Conservation (phyloP, 768 basidiomycete genomes). For the Hysterangium stoloniferum region DNA sequence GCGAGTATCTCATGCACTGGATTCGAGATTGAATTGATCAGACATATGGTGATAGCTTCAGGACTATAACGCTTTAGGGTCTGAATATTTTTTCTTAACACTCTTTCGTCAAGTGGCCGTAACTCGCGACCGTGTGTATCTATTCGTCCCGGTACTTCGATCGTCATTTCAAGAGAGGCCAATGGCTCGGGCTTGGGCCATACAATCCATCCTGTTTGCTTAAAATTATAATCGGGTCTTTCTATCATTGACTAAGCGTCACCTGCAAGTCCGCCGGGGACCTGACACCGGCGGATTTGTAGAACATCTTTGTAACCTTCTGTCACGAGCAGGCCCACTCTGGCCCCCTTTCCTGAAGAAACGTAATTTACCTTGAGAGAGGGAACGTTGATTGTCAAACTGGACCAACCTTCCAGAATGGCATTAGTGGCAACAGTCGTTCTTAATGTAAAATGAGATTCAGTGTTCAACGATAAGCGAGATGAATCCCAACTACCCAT, state of each 20-base stretch:
- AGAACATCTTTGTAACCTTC: constrained; percentile 21
- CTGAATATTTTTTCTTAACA: constrained; percentile 9
- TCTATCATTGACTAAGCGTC: not conserved
- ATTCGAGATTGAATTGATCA: constrained; percentile 1
- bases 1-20: not conserved
- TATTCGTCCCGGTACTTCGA: constrained; percentile 26
- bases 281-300: constrained; percentile 17
- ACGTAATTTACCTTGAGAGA: no score
- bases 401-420: constrained; percentile 21
- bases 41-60: constrained; percentile 1
- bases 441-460: constrained; percentile 22
- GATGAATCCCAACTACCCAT: constrained; percentile 2
- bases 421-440: constrained; percentile 27
- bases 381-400: constrained; percentile 21
- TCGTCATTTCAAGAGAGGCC: constrained; percentile 25
- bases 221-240: not conserved
- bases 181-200: constrained; percentile 25
- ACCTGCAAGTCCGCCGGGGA: constrained; percentile 21
- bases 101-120: constrained; percentile 19
- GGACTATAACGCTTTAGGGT: not conserved
- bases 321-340: constrained; percentile 23
- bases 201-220: constrained; percentile 18
- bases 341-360: not conserved
- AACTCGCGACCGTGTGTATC: constrained; percentile 21
- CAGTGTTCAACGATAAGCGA: constrained; percentile 13